phyloP scores from a whole-genome alignment of 2,329 filamentous ascomycete species.

The Sporothrix luriei region DNA sequence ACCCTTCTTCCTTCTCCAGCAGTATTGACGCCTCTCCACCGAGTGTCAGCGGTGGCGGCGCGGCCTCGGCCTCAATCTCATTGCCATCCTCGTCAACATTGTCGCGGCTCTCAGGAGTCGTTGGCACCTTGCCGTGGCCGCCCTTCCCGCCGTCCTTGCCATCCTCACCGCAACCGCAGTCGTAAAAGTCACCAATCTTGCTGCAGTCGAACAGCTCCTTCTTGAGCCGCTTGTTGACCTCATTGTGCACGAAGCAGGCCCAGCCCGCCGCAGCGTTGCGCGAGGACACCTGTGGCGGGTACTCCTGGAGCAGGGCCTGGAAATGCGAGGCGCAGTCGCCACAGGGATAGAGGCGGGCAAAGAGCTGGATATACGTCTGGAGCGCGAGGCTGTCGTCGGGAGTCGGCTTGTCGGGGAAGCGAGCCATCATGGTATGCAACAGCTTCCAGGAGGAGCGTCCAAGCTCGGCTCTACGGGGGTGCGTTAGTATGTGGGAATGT shows the following conservation, averaged over 20 bases:
- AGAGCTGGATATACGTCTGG: conserved; percentile 66
- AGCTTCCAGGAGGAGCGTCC: conserved; percentile 71
- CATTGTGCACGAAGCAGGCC: conserved; percentile 69
- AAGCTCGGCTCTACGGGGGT: conserved; percentile 50
- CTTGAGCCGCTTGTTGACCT: conserved; percentile 65
- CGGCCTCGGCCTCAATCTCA: conserved; percentile 28
- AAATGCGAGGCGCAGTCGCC: conserved; percentile 71
- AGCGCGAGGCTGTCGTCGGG: conserved; percentile 64
- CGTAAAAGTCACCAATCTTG: conserved; percentile 70
- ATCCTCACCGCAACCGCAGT: conserved; percentile 71
- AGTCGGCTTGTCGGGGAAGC: conserved; percentile 67
- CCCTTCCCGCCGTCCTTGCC: conserved; percentile 47
- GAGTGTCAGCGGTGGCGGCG: not conserved
- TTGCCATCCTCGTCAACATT: conserved; percentile 30
- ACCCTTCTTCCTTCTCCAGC: conserved; percentile 39
- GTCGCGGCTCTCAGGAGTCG: conserved; percentile 40
- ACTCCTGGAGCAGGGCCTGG: conserved; percentile 62
- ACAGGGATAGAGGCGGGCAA: conserved; percentile 70
- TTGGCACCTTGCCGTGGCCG: conserved; percentile 36
- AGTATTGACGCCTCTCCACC: conserved; percentile 20
- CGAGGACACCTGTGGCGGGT: conserved; percentile 65
- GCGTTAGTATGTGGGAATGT: not conserved
- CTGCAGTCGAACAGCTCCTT: conserved; percentile 67
- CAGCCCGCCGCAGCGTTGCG: conserved; percentile 67
- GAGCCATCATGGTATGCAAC: conserved; percentile 70